Percentiles rank a stretch among this genome's conserved stretches.
Conservation (phyloP, 1,139 yeast genomes). For the Scheffersomyces illinoinensis region DNA sequence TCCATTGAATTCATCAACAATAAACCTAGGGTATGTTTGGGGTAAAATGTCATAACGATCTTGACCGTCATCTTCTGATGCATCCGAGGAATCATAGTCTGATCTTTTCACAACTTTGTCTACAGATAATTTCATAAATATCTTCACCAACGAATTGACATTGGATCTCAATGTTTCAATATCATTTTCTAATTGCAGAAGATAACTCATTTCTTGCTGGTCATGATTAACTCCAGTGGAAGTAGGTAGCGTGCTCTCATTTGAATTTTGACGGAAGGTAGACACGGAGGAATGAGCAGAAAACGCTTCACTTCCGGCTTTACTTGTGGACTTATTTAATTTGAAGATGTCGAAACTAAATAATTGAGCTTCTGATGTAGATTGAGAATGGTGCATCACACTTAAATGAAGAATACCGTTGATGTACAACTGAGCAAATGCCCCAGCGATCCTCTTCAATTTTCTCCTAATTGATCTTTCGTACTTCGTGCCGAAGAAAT, state of each 20-base stretch:
- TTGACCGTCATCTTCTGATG: conserved; percentile 33
- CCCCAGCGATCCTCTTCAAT: conserved; percentile 50
- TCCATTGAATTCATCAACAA: conserved; percentile 65
- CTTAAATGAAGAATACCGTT: conserved; percentile 57
- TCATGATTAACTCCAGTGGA: neutral
- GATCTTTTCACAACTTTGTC: conserved; percentile 32
- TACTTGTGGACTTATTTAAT: conserved; percentile 30
- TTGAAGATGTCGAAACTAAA: conserved; percentile 35
- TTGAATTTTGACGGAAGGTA: conserved; percentile 24
- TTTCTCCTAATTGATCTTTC: conserved; percentile 48
- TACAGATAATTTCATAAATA: conserved; percentile 31
- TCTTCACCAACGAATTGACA: conserved; percentile 27
- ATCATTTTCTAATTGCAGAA: conserved; percentile 40
- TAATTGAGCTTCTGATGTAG: conserved; percentile 27
- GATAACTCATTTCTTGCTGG: conserved; percentile 17
- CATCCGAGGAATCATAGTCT: conserved; percentile 45
- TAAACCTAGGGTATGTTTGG: conserved; percentile 66
- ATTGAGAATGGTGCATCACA: conserved; percentile 33
- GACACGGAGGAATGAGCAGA: conserved; percentile 26
- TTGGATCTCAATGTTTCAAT: conserved; percentile 33
- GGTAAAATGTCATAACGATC: conserved; percentile 50
- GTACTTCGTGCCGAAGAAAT: conserved; percentile 45
- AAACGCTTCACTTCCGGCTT: conserved; percentile 13
- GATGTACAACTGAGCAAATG: conserved; percentile 60
- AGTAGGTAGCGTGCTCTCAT: conserved; percentile 3